Evolutionary conservation across 106 monocot genomes (phyloP).

Genomic region (Phalaenopsis equestris): DNA sequence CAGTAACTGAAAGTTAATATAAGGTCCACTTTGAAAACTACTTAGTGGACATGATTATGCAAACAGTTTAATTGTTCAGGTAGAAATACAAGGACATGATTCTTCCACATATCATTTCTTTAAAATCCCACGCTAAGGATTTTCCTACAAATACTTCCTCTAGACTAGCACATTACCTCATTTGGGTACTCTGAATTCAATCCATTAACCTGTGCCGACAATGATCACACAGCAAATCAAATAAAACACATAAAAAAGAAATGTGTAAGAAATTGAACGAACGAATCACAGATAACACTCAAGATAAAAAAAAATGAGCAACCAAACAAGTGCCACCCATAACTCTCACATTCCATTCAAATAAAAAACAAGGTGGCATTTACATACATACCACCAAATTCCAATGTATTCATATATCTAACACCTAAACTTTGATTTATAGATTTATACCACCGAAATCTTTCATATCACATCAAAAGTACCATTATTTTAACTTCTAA

Average conservation of each 20-base stretch:
- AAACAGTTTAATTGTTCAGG: neutral
- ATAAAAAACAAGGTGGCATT: too few species aligned
- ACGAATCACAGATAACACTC: neutral
- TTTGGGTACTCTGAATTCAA: neutral
- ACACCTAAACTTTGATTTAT: too few species aligned
- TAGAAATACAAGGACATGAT: neutral
- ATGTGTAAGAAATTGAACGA: neutral
- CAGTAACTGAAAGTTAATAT: neutral
- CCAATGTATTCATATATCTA: too few species aligned
- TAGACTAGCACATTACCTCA: neutral
- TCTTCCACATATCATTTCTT: neutral
- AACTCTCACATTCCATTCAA: too few species aligned
- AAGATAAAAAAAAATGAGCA: neutral
- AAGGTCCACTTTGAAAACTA: neutral
- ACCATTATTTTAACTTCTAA: too few species aligned
- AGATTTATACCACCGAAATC: too few species aligned
- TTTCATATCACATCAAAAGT: too few species aligned
- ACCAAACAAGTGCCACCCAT: too few species aligned
- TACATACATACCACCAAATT: too few species aligned
- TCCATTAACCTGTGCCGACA: neutral
- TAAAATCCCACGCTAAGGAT: neutral
- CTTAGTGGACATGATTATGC: neutral
- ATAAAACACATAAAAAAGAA: neutral
- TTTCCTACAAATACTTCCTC: conserved; percentile 1
- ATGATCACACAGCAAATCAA: neutral